phyloP scores from a whole-genome alignment of 805 yeast genomes.

The Grigorovia transvaalensis region DNA sequence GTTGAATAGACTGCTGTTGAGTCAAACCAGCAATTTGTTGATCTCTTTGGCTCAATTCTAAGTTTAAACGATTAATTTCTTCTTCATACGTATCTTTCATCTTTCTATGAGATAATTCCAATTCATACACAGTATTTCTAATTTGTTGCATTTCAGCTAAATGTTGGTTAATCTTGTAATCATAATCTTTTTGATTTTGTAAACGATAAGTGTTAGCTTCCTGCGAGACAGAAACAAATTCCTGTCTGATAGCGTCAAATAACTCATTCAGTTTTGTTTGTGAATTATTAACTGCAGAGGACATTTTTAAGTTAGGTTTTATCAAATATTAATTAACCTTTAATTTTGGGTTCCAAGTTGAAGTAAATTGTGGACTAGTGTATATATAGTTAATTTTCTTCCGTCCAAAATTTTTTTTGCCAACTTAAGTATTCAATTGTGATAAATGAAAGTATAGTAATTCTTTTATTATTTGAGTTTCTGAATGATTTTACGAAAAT shows the following conservation, averaged over 20 bases:
- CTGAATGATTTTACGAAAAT: too few species aligned
- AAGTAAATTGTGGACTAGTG: neutral
- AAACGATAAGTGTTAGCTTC: slow-evolving; percentile 80
- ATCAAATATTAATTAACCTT: neutral
- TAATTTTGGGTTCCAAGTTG: neutral
- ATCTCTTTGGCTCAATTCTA: slow-evolving; percentile 75
- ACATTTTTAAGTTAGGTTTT: slow-evolving; percentile 4
- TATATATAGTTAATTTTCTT: neutral
- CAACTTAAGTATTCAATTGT: too few species aligned
- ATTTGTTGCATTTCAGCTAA: slow-evolving; percentile 88
- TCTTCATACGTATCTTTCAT: slow-evolving; percentile 95
- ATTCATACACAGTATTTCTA: slow-evolving; percentile 85
- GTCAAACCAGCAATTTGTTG: slow-evolving; percentile 39
- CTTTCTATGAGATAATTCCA: slow-evolving; percentile 87
- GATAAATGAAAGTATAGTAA: neutral
- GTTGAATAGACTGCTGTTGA: slow-evolving; percentile 32
- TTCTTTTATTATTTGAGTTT: too few species aligned
- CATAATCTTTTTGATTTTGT: slow-evolving; percentile 82
- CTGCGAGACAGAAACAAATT: slow-evolving; percentile 71
- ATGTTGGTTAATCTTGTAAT: slow-evolving; percentile 82
- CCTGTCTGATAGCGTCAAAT: slow-evolving; percentile 84
- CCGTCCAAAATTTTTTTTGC: neutral
- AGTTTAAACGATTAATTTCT: slow-evolving; percentile 76
- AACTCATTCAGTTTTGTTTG: slow-evolving; percentile 54
- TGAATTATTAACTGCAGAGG: slow-evolving; percentile 18